Base-by-base conservation (phyloP, 1,284 basidiomycete species). In the Naganishia albida region DNA sequence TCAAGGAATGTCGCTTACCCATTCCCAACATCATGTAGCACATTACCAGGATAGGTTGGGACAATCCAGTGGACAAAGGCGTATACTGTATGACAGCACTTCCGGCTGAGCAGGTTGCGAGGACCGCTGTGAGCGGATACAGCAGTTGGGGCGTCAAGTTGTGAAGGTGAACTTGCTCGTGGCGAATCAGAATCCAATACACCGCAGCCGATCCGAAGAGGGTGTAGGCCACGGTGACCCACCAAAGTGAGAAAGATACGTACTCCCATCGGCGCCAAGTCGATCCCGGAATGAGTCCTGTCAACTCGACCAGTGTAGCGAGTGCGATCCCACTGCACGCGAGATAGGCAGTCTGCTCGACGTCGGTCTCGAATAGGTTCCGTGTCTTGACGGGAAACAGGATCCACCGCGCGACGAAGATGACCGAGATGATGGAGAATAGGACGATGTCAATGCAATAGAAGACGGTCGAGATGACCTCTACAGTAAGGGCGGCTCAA, bases 271-370 rank as follows among this genome's bases (percentile, higher is more conserved):
- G 63, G 30, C 66, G 26, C 70, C 70, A 70, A 10, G 54, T 54
- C 6, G 56, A 38, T 15, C 70, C 68, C 23, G 55, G 56, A 8
- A 69, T 64, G 15, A 70, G 60, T 18, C 63, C 40, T 26, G 66
- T 51, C 18, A 70, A 49, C 55, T 70, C 68, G 39, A 68, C 48
- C 16, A 69, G 56, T 7, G 66, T 69, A 3, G 68, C 60, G 6
- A 56, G 28, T 10, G 70, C 64, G 40, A 70, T 67, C 6, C 66
- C 53, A 12, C 57, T 64, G 26, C 65, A 57, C 16, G 68, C 68
- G 15, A 70, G 63, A 43, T 69, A 70, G 2, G 66, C 63, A 4
- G 70, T 69, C 51, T 69, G 68, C 34, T 70, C 70, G 12, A 70
- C 60, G 38, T 70, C 70, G 18, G 62, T 53, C 20, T 66, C 62